Percentiles rank a stretch among this genome's conserved stretches.
phyloP scores from a whole-genome alignment of 129 eudicot genomes.

The Deinandra increscens region DNA sequence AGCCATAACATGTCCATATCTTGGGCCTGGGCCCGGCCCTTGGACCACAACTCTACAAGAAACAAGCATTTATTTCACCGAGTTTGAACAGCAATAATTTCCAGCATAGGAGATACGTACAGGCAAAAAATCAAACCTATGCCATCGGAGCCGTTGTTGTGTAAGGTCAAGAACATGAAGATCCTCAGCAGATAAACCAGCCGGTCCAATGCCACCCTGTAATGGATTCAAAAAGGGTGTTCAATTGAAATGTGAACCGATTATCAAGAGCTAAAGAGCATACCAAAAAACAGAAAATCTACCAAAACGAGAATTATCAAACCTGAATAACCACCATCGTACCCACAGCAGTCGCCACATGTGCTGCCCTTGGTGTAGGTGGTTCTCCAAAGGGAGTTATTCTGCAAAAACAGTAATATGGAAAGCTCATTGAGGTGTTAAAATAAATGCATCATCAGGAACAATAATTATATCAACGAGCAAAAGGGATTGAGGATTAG shows the following conservation, averaged over 20 bases:
- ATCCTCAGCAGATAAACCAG: constrained; percentile 98
- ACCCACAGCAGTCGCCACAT: constrained; percentile 98
- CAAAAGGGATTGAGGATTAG: neutral
- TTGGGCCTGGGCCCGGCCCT: constrained; percentile 99
- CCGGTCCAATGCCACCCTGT: constrained; percentile 99
- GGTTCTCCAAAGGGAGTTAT: constrained; percentile 95
- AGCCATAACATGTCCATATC: constrained; percentile 99
- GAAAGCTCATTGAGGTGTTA: constrained; percentile 11
- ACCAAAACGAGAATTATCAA: constrained; percentile 14
- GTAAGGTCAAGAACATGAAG: constrained; percentile 98
- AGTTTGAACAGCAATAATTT: constrained; percentile 22
- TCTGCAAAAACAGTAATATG: constrained; percentile 37
- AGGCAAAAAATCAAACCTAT: constrained; percentile 62
- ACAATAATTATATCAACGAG: neutral
- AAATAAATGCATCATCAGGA: constrained; percentile 10
- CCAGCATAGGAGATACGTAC: constrained; percentile 5
- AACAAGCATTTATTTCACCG: constrained; percentile 20
- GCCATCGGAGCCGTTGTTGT: constrained; percentile 96
- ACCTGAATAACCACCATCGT: constrained; percentile 99
- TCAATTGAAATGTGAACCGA: neutral
- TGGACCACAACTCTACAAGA: constrained; percentile 88
- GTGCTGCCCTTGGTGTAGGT: constrained; percentile 99
- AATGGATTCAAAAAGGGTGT: constrained; percentile 9
- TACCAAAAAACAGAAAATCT: neutral
- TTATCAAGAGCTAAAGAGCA: no score